Conservation (phyloP, 306 rosid species). For the Inga oerstediana region DNA sequence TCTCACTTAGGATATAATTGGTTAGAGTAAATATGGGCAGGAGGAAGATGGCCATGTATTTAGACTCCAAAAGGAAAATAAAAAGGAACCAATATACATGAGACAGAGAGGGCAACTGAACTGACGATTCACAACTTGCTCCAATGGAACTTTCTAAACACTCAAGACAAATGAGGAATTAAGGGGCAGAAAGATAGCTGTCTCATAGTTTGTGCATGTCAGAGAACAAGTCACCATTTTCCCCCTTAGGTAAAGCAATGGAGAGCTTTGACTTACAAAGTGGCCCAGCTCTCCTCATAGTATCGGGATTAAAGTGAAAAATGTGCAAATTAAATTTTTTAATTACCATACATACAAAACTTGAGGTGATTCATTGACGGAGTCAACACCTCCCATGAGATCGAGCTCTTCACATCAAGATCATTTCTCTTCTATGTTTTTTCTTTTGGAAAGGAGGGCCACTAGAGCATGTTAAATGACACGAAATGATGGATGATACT, state of each 20-base stretch:
- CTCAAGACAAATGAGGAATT: conserved; percentile 1
- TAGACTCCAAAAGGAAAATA: background rate
- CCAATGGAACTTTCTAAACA: background rate
- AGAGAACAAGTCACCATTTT: background rate
- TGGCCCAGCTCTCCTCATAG: background rate
- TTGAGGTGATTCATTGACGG: background rate
- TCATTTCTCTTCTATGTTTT: background rate
- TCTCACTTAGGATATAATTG: background rate
- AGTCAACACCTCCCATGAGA: background rate
- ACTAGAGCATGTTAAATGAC: conserved; percentile 12
- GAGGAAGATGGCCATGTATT: background rate
- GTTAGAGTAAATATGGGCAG: background rate
- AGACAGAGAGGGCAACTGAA: background rate
- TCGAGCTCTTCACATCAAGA: background rate
- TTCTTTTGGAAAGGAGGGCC: background rate
- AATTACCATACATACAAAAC: background rate
- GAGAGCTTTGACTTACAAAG: background rate
- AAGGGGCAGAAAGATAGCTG: background rate
- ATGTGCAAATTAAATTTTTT: background rate
- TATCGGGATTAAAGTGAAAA: background rate
- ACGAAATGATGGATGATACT: background rate
- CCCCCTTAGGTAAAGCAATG: background rate
- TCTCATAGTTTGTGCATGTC: background rate
- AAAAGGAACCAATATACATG: background rate
- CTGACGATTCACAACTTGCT: background rate